phyloP scores from a whole-genome alignment of 352 stramenopile genomes.

The Thalassiosira sp. region DNA sequence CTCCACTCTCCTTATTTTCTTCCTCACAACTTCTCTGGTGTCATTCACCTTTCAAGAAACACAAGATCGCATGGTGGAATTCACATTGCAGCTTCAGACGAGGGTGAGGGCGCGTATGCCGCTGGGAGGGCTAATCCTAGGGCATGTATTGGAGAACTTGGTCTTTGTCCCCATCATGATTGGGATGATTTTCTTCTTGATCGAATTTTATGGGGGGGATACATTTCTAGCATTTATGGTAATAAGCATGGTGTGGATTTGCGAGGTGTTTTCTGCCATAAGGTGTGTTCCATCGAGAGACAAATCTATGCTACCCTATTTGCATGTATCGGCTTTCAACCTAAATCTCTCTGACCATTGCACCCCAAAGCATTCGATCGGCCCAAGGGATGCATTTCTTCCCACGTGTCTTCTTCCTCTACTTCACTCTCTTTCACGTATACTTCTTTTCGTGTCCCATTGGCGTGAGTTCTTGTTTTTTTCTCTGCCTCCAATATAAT shows the following conservation, averaged over 20 bases:
- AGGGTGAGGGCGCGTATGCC: conserved; percentile 83
- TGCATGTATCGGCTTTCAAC: no score
- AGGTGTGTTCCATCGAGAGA: conserved; percentile 11
- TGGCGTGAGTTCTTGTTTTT: conserved; percentile 57
- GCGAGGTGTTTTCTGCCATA: conserved; percentile 50
- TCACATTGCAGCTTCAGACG: conserved; percentile 89
- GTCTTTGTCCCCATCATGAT: conserved; percentile 94
- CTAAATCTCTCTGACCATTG: background rate
- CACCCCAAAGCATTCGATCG: conserved; percentile 81
- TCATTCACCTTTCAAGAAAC: conserved; percentile 92
- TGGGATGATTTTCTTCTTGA: conserved; percentile 94
- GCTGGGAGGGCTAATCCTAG: conserved; percentile 85
- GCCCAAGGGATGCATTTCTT: conserved; percentile 83
- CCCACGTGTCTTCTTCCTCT: conserved; percentile 89
- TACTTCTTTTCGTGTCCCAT: conserved; percentile 94
- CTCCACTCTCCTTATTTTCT: conserved; percentile 92
- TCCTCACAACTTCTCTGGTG: conserved; percentile 90
- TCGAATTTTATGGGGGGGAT: conserved; percentile 87
- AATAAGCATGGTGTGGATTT: conserved; percentile 51
- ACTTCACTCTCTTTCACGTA: conserved; percentile 93
- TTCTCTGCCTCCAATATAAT: background rate
- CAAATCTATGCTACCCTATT: no score
- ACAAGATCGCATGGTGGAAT: conserved; percentile 90
- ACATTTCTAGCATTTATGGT: conserved; percentile 63
- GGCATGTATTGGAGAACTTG: conserved; percentile 90